Evolutionary conservation across 2,329 filamentous ascomycete genomes (phyloP), one percentile per base, ranked within the genome.

Genomic region (Aspergillus sp.): DNA sequence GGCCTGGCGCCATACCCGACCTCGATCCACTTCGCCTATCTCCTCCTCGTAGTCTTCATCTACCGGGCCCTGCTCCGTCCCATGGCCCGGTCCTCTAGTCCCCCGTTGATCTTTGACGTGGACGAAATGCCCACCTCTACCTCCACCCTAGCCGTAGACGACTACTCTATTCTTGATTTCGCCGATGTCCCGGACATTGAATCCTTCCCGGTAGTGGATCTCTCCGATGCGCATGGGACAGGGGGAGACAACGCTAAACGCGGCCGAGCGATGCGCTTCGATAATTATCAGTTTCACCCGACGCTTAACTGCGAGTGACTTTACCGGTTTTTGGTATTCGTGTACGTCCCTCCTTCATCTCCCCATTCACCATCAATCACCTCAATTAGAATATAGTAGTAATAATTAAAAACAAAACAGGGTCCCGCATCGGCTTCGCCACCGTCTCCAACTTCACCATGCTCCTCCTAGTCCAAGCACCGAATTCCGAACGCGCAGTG

Each of bases 21-120:
- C 1, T 52, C 54, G 4, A 56, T 66, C 6, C 63, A 65, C 31
- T 62, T 67, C 35, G 59, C 61, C 32, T 67, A 65, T 38, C 47
- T 66, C n/a, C 52, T 60, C n/a, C 53, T 65, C 2, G 61, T 62
- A n/a, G 47, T 67, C 4, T 64, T 58, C 32, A 53, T 64, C 2
- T 66, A 65, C 44, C 63, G 64, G 27, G 63, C 63, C 0, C 54
- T 67, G 37, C 50, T 67, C 11, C 59, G 59, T 10, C 59, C 58
- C 1, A 54, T 61, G 51, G 60, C 58, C n/a, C 56, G 53, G 5
- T 57, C 53, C 1, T 57, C 55, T 7, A 52, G 51, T 10, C 57
- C 59, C 5, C 58, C 59, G 3, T 48, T 55, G 13, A 57, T 61
- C 13, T 57, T 57, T 26, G 60, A 59, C 30, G 33, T 59, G 27